Conservation (phyloP, 2,329 filamentous ascomycete genomes). For the Botrytis galanthina region DNA sequence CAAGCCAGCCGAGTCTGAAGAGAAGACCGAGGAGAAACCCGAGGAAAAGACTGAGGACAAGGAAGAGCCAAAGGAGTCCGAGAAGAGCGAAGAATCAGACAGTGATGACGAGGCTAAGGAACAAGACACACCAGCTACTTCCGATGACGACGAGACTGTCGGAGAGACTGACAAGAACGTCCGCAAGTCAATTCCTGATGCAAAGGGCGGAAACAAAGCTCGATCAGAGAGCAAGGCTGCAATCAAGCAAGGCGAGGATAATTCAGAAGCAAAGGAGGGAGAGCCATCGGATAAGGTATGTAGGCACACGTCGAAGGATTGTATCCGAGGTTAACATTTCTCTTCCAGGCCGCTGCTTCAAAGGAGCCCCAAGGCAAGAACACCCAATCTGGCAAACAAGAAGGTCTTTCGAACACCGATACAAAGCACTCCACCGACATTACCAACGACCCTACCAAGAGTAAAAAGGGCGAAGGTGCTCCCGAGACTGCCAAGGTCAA, state of each 20-base stretch:
- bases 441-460: slow-evolving; percentile 46
- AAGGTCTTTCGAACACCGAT: slow-evolving; percentile 50
- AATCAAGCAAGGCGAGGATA: slow-evolving; percentile 27
- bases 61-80: slow-evolving; percentile 35
- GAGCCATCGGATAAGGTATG: slow-evolving; percentile 32
- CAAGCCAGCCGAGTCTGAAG: slow-evolving; percentile 29
- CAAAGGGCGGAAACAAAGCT: slow-evolving; percentile 42
- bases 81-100: slow-evolving; percentile 33
- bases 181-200: slow-evolving; percentile 38
- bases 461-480: slow-evolving; percentile 56
- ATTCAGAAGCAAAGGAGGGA: slow-evolving; percentile 24
- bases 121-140: slow-evolving; percentile 36
- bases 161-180: slow-evolving; percentile 38
- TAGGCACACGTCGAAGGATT: not conserved
- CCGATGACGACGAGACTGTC: slow-evolving; percentile 36
- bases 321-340: slow-evolving; percentile 19
- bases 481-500: slow-evolving; percentile 55
- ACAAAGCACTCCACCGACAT: slow-evolving; percentile 50
- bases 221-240: slow-evolving; percentile 41
- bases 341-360: slow-evolving; percentile 30
- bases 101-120: slow-evolving; percentile 35
- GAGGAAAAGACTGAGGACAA: slow-evolving; percentile 32
- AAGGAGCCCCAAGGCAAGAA: slow-evolving; percentile 39
- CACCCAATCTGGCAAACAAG: slow-evolving; percentile 51
- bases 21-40: slow-evolving; percentile 22